Evolutionary conservation across 768 basidiomycete genomes (phyloP), one percentile per base, ranked within the genome.

Genomic region (Chiua virens): DNA sequence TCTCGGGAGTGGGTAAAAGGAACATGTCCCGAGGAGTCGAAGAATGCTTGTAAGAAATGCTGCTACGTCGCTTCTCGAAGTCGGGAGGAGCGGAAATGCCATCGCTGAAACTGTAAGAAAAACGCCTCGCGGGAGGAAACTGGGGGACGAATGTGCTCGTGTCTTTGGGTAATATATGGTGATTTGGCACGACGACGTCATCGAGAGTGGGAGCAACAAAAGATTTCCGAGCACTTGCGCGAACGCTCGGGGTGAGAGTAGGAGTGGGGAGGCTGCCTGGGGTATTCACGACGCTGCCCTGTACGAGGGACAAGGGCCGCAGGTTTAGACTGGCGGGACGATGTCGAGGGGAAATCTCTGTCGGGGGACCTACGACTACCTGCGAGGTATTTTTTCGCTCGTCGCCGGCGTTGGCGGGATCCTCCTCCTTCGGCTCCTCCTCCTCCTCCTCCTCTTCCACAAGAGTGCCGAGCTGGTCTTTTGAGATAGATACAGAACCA

Each of bases 381-480:
- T 65, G 61, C 21, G 70, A 63, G 38, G 64, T 7, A n/a, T 50
- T 50, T 17, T 52, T 48, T 20, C 30, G 32, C 45, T 59, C 50
- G 30, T 53, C 42, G 13, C 13, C 18, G 60, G 25, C 63, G 45
- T 45, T 64, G 23, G 47, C 35, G 21, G 59, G 67, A 22, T 56
- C 49, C 22, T 69, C 69, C 6, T 86, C 83, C 3, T 85, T 84
- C 41, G 88, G 87, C 40, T 89, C 88, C 50, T 91, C 88, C 55
- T 91, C 90, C 4, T 87, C 87, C 22, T 92, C 91, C 37, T 92
- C 92, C 44, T 94, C 90, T 46, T 92, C 91, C 49, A 93, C 72
- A 25, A 92, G 75, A 17, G 90, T 92, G 52, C 82, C 80, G 11
- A 92, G 77, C 58, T 86, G 81, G 65, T 92, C 90, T 65, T 89